Base-by-base conservation (phyloP, 139 green algal genomes). In the Micromonas pusilla region DNA sequence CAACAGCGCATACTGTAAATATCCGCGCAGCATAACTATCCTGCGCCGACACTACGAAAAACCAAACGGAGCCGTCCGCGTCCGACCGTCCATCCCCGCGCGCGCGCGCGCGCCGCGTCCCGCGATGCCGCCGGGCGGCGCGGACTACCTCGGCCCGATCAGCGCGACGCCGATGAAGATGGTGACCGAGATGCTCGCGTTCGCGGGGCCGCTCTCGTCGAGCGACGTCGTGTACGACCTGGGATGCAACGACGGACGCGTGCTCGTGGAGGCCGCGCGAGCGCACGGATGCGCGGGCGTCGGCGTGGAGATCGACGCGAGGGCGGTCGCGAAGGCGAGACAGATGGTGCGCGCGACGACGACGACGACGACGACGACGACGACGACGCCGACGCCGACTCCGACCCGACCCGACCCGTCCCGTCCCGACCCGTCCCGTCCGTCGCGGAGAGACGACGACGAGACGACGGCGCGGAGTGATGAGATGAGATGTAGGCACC, bases 191-290 rank as follows among this genome's bases (percentile, higher is more conserved):
- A 34, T 62, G 32, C 36, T 75, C 20, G 37, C 28, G 4, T 31
- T 75, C 34, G 68, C 68, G 33, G 25, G 23, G 23, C n/a, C n/a
- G n/a, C 32, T 63, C 13, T 39, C 36, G 4, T 30, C 68, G 9
- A 19, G 19, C 36, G 53, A 52, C 30, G 5, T 78, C 28, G 72
- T 78, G 3, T 78, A 31, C 72, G 72, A 78, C 72, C 9, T 78
- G 6, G 72, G 72, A 30, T 78, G 72, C 72, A 68, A 52, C 38
- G 72, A 78, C 53, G 72, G 52, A 3, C 52, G 72, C 6, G 72
- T 78, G 30, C 62, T 31, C 26, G 32, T 78, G 31, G 52, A 39
- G 4, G 52, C 72, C 20, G 31, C 52, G 9, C 26, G 30, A 16
- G 28, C 26, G n/a, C n/a, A 60, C 45, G 6, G 1, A 30, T 0